Percentiles rank a stretch among this genome's conserved stretches.
Evolutionary conservation across 176 grass and related monocot species (phyloP).

Genomic region (Alopecurus myosuroides): DNA sequence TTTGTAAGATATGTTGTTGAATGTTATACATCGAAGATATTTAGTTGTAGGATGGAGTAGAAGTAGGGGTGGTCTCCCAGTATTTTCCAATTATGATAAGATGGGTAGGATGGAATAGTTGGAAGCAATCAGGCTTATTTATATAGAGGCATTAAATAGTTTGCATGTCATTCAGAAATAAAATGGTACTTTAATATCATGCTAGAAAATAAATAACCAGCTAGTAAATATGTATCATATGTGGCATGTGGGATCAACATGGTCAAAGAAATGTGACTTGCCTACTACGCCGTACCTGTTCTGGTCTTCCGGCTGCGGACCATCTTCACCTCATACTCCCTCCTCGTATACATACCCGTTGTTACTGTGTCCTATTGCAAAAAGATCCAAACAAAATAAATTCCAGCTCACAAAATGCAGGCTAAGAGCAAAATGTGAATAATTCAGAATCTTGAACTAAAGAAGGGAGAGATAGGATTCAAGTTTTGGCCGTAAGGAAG

Average conservation of each 20-base stretch:
- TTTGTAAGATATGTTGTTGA: too few species aligned
- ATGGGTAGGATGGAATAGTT: too few species aligned
- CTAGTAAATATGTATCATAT: not conserved
- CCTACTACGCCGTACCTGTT: not conserved
- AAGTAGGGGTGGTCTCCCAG: too few species aligned
- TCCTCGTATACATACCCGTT: not conserved
- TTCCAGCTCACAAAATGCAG: not conserved
- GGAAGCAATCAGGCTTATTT: not conserved
- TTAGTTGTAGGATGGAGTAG: too few species aligned
- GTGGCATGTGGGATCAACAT: not conserved
- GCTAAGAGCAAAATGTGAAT: not conserved
- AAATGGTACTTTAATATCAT: not conserved
- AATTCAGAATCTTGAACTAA: not conserved
- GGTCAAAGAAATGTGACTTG: not conserved
- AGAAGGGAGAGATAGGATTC: not conserved
- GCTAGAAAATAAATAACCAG: not conserved
- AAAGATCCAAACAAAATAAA: not conserved
- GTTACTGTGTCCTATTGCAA: not conserved
- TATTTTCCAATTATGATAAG: too few species aligned
- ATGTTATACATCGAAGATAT: too few species aligned
- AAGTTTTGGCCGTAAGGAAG: not conserved
- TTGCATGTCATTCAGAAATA: not conserved
- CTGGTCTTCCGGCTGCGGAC: not conserved
- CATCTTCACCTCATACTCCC: not conserved
- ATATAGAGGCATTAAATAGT: not conserved